A percentile compares a stretch with the other conserved stretches of the same genome.
phyloP scores from a whole-genome alignment of 257 asterid species.

The Gentiana dahurica region DNA sequence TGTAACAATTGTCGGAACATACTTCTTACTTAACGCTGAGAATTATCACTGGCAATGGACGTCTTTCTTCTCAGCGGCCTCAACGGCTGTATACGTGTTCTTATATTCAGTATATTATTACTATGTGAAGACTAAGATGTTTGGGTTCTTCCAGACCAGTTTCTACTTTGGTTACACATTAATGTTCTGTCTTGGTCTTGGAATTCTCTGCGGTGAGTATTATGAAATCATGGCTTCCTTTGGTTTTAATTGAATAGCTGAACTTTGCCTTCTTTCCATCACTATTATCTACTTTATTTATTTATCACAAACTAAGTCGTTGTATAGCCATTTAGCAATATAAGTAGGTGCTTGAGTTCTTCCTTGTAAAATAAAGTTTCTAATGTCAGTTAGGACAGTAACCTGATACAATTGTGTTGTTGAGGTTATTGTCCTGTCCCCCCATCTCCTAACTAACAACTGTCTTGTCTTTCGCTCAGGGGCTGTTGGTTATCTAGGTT shows the following conservation, averaged over 20 bases:
- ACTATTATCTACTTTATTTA: not conserved
- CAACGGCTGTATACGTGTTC: conserved; percentile 5
- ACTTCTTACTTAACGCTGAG: conserved; percentile 13
- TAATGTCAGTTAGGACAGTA: too few species aligned
- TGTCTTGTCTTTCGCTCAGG: conserved; percentile 28
- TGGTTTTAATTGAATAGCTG: too few species aligned
- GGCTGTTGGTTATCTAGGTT: conserved; percentile 90
- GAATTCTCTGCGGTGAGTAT: conserved; percentile 11
- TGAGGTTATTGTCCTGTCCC: too few species aligned
- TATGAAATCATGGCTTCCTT: too few species aligned
- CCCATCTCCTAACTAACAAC: too few species aligned
- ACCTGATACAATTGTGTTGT: too few species aligned
- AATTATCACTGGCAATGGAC: conserved; percentile 15
- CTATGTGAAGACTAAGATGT: conserved; percentile 10
- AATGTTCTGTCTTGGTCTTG: conserved; percentile 11
- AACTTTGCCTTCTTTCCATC: too few species aligned
- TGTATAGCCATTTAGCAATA: too few species aligned
- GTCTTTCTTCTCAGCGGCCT: conserved; percentile 10
- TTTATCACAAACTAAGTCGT: not conserved
- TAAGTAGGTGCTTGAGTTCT: too few species aligned
- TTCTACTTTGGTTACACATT: conserved; percentile 5
- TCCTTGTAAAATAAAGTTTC: too few species aligned
- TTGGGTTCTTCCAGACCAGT: conserved; percentile 6
- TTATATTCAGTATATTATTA: conserved; percentile 9
- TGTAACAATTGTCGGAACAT: conserved; percentile 9